A percentile compares a stretch with the other conserved stretches of the same genome.
These are phyloP conservation scores for Cicer judaicum DNA, from an alignment of 306 rosid species.

Conservation along the genomic window DNA sequence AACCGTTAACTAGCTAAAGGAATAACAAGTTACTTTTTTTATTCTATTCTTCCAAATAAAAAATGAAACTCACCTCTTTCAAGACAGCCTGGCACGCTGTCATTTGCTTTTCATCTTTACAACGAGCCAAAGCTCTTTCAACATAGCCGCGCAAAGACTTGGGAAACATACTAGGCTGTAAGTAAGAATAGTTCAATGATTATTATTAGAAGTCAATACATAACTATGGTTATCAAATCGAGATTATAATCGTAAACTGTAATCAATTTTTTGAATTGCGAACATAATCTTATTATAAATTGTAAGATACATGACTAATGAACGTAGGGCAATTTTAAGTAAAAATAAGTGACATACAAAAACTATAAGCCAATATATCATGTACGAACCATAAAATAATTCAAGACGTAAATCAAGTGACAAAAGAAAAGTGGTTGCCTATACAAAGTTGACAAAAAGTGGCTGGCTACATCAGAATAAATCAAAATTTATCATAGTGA, in stretches of 20 bases:
- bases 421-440: not conserved
- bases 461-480: not conserved
- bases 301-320: not conserved
- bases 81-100: conserved; percentile 77
- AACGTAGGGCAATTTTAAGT: not conserved
- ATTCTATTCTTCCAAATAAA: conserved; percentile 11
- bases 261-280: not conserved
- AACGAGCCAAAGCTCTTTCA: conserved; percentile 95
- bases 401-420: not conserved
- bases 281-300: not conserved
- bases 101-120: conserved; percentile 87
- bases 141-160: conserved; percentile 91
- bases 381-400: not conserved
- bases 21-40: conserved; percentile 3
- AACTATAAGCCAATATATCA: not conserved
- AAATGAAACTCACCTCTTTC: conserved; percentile 74
- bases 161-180: conserved; percentile 92
- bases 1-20: conserved; percentile 27
- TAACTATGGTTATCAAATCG: conserved; percentile 10
- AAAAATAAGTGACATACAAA: not conserved
- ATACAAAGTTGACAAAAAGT: not conserved
- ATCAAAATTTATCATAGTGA: conserved; percentile 1
- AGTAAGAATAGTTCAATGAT: conserved; percentile 42
- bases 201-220: conserved; percentile 28
- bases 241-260: not conserved